phyloP scores from a whole-genome alignment of 352 stramenopile species.

The Globisporangium sylvaticum region DNA sequence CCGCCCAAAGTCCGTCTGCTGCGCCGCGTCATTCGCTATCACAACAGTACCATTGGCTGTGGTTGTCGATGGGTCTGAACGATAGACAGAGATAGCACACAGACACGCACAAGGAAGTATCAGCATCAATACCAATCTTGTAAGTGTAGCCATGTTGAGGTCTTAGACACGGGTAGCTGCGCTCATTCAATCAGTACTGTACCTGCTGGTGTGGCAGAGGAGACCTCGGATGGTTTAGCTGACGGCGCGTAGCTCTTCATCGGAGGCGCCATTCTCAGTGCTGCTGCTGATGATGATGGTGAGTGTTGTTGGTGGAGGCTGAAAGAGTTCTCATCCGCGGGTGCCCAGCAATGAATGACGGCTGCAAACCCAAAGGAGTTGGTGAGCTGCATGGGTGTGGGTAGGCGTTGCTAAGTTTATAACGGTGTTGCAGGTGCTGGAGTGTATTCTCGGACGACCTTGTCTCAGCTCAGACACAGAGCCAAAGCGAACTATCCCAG shows the following conservation, averaged over 20 bases:
- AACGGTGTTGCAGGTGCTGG: no score
- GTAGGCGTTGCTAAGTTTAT: no score
- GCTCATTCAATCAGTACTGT: background rate
- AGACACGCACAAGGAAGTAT: background rate
- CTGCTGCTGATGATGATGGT: background rate
- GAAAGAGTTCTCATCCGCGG: background rate
- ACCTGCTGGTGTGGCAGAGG: background rate
- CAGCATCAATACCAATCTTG: background rate
- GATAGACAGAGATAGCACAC: background rate
- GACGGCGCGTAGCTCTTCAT: background rate
- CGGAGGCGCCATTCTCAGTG: background rate
- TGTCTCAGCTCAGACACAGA: background rate
- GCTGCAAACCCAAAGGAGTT: background rate
- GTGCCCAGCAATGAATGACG: background rate
- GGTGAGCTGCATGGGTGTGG: no score
- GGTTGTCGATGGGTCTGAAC: no score
- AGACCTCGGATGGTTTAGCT: background rate
- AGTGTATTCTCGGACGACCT: background rate
- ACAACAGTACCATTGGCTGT: background rate
- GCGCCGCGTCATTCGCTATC: background rate
- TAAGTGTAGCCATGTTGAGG: background rate
- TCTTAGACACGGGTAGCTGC: background rate
- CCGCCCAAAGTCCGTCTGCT: slow-evolving; percentile 12
- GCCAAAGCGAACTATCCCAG: background rate
- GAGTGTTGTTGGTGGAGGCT: background rate